Evolutionary conservation across 345 rosid species (phyloP), one percentile per base, ranked within the genome.

Genomic region (Sisymbrium altissimum): DNA sequence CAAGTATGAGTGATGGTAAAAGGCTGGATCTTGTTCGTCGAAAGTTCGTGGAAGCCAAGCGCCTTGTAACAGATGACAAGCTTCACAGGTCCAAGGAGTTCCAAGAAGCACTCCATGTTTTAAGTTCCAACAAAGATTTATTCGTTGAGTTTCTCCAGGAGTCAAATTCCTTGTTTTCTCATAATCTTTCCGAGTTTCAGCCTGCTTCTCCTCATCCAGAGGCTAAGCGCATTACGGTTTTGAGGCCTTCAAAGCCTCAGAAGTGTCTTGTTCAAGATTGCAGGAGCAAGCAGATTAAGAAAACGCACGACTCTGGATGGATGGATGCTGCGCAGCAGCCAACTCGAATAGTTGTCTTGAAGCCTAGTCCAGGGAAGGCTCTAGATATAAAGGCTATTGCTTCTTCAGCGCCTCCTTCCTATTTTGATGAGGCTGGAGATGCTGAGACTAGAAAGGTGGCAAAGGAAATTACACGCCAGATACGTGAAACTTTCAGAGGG

Each of bases 301-400:
- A 62, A 53, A 74, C 75, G 35, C 81, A 78, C 43, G 83, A 65
- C 21, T 66, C 75, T 14, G 80, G 50, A 35, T 78, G 84, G 84
- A 81, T 83, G 49, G 74, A 70, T 72, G 80, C 81, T 66, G 64
- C 80, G 25, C 92, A 23, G 25, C 25, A 86, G 70, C 90, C 98
- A 25, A 92, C 97, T 36, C 84, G 84, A 44, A 92, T 96, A 76
- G 97, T 96, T 64, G 90, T 96, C 46, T 73, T 96, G 87, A 96
- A 89, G 83, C 99, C 98, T 74, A 82, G 89, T 79, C 80, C 86
- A 43, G 88, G 84, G 71, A 91, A 81, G 83, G 59, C 79, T 64
- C 83, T 70, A 70, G 91, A 86, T 54, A 76, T 80, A 9, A 84
- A 84, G 81, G 82, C 84, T 80, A 76, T 78, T 67, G 74, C 83